phyloP scores from a whole-genome alignment of 306 rosid species.

The Hippophae rhamnoides region DNA sequence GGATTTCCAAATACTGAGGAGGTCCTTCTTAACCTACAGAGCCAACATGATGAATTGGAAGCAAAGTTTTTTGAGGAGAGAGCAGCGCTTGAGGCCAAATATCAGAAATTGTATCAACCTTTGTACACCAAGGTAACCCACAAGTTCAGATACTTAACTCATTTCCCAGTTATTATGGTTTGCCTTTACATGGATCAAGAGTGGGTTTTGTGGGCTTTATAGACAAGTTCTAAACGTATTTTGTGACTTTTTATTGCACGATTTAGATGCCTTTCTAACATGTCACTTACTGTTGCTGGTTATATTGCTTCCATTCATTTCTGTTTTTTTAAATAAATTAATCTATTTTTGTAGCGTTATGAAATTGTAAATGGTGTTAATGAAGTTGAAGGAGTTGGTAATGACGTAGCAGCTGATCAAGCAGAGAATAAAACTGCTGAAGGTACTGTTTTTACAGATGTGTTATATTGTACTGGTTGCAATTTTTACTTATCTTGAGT shows the following conservation, averaged over 20 bases:
- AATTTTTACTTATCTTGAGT: not conserved
- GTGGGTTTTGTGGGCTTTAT: too few relatives aligned
- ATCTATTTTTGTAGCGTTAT: slow-evolving; percentile 40
- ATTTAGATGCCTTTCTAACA: not conserved
- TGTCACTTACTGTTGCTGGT: not conserved
- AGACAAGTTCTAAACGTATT: too few relatives aligned
- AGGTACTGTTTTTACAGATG: slow-evolving; percentile 25
- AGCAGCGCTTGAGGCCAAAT: slow-evolving; percentile 85
- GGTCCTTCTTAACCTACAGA: slow-evolving; percentile 25
- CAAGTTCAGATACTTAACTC: not conserved
- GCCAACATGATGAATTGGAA: slow-evolving; percentile 73
- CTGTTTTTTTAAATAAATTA: not conserved
- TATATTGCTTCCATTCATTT: not conserved
- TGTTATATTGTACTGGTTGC: not conserved
- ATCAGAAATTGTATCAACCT: slow-evolving; percentile 75
- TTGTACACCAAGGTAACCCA: slow-evolving; percentile 53
- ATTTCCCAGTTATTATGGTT: not conserved
- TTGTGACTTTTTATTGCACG: not conserved
- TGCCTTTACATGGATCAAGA: not conserved
- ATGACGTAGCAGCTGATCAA: slow-evolving; percentile 28
- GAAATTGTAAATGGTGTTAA: slow-evolving; percentile 66
- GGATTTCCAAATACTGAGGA: not conserved
- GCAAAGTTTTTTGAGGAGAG: slow-evolving; percentile 84
- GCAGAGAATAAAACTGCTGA: slow-evolving; percentile 37
- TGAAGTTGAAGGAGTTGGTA: slow-evolving; percentile 53